Base-by-base conservation (phyloP, 768 basidiomycete genomes). In the Kwoniella shandongensis region DNA sequence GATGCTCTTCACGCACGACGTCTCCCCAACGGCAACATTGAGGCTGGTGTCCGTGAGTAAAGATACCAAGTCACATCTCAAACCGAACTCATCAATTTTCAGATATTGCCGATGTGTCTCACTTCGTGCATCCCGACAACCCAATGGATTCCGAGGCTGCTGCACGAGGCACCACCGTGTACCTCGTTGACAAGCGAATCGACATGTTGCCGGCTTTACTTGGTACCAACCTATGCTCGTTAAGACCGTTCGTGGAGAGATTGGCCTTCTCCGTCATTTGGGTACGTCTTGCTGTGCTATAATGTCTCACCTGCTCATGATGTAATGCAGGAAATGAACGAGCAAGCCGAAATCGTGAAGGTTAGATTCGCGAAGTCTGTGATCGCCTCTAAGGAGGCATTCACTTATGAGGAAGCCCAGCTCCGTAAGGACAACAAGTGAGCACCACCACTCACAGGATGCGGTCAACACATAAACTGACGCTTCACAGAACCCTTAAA, bases 81-180 rank as follows among this genome's bases (percentile, higher is more conserved):
- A 40, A 27, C 38, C 51, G 46, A 51, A 20, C 48, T 44, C 44
- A n/a, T 47, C 17, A 44, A 32, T 42, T 12, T 8, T 2, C 67
- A 98, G 93, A 99, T 73, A 99, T 99, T 62, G 94, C 94, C 55
- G 96, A 99, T 72, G 94, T 99, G 1, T 96, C 94, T 5, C 86
- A 97, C 75, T 99, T 99, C 64, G 94, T 99, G 0, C 85, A 83
- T 51, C 81, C 92, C 1, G 90, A 93, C 67, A 99, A 88, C 39
- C 85, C 93, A 0, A 98, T 99, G 91, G 94, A 99, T 65, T 86
- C 79, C 41, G 94, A 99, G 75, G 94, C 94, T 20, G 89, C 92
- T n/a, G 83, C 91, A 17, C 81, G 94, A 59, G 94, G 94, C 4
- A 97, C 94, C 4, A 98, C 94, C 0, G 94, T 99, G 0, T 99